Base-by-base conservation (phyloP, 2,329 filamentous ascomycete species). In the Arthroderma sp. region DNA sequence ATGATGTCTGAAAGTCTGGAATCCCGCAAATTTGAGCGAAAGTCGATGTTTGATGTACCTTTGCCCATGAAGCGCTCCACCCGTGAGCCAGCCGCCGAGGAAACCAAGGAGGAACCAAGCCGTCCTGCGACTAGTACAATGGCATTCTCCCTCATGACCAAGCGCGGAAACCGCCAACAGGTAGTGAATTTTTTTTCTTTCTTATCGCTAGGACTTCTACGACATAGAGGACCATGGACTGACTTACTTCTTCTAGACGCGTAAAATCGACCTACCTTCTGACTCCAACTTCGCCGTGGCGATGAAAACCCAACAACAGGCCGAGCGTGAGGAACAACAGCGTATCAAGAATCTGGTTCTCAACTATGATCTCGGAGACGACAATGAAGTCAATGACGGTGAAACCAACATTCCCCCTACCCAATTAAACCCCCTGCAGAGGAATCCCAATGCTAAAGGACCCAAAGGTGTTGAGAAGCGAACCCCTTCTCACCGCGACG, bases 1-100 rank as follows among this genome's bases (percentile, higher is more conserved):
- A 84, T 98, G 78, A 96, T 98, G 89, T 78, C 88, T 42, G 91
- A 98, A 63, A 95, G 89, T 66, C 70, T 94, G 56, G 91, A 98
- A 54, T 93, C 89, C 4, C 80, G 91, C 55, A 95, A 94, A 57
- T 94, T 94, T 54, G 91, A 98, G 58, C 84, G 91, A 50, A 95
- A 94, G 65, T 80, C 85, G 29, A 75, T 91, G 42, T 95, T 98
- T 57, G 93, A 98, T 61, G 85, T 96, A n/a, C 87, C 93, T 1
- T 69, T 98, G n/a, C 91, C 91, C 0, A 88, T 98, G 66, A 83
- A 86, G 44, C 74, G 75, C 22, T 69, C 66, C 61, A 70, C 70
- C 41, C 81, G 83, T 29, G 83, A 88, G 42, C 57, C 65, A 3
- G 53, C 55, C 15, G 61, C 63, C 8, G 65, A 68, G 15, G 63